Evolutionary conservation across 1,284 basidiomycete genomes (phyloP).

Genomic region (Leucoagaricus sp.): DNA sequence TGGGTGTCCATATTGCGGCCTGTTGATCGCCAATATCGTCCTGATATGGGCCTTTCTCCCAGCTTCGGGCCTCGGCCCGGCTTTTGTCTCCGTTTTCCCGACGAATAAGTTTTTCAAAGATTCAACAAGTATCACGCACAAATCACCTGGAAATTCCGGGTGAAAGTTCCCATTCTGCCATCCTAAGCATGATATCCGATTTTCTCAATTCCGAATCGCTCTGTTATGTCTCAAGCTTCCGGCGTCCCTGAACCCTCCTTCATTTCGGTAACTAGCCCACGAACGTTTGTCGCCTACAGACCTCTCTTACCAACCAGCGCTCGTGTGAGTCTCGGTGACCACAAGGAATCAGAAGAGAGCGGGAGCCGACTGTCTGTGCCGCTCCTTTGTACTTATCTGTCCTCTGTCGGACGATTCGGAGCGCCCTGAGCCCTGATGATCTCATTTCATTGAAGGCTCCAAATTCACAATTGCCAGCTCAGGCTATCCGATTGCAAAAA

Average conservation of each 20-base stretch:
- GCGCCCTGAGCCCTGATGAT: background rate
- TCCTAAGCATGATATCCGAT: background rate
- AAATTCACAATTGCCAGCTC: no score
- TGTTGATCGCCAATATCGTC: background rate
- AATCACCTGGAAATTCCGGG: no score
- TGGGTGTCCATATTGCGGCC: background rate
- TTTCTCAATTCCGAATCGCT: no score
- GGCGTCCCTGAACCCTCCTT: background rate
- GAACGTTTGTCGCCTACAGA: background rate
- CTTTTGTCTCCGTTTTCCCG: background rate
- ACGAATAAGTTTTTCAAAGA: background rate
- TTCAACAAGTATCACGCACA: no score
- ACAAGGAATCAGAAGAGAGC: background rate
- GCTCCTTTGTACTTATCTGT: background rate
- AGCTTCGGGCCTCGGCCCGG: conserved; percentile 2
- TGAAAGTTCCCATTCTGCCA: background rate
- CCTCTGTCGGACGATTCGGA: background rate
- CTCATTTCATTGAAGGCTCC: no score
- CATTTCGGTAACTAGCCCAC: background rate
- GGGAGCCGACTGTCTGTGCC: background rate
- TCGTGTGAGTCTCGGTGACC: background rate
- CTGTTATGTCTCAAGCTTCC: no score
- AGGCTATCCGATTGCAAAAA: no score
- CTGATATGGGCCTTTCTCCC: background rate
- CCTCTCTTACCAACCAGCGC: background rate